These are phyloP conservation scores for Colletotrichum tanaceti DNA, from an alignment of 2,329 filamentous ascomycete species.

Conservation along the genomic window DNA sequence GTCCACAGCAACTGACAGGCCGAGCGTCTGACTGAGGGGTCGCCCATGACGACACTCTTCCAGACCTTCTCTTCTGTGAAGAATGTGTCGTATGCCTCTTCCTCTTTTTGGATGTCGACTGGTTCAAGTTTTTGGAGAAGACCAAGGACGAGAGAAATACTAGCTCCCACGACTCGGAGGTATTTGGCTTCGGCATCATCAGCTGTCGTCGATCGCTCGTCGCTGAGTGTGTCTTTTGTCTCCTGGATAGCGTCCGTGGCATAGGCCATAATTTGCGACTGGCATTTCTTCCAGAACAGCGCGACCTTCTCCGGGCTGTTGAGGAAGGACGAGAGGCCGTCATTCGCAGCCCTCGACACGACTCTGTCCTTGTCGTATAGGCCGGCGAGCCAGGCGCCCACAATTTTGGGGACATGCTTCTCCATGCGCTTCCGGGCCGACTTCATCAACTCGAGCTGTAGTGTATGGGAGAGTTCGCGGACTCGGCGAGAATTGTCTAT, in stretches of 20 bases:
- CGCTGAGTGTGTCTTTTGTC: slow-evolving; percentile 83
- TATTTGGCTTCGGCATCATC: slow-evolving; percentile 92
- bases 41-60: slow-evolving; percentile 73
- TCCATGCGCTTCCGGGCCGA: slow-evolving; percentile 85
- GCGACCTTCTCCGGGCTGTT: slow-evolving; percentile 81
- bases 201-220: slow-evolving; percentile 83
- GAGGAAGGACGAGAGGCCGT: slow-evolving; percentile 81
- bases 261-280: slow-evolving; percentile 83
- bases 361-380: slow-evolving; percentile 85
- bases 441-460: slow-evolving; percentile 74
- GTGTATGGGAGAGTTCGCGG: slow-evolving; percentile 82
- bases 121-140: slow-evolving; percentile 62
- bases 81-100: slow-evolving; percentile 72
- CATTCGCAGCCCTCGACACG: slow-evolving; percentile 79
- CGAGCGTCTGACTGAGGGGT: slow-evolving; percentile 62
- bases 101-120: slow-evolving; percentile 69
- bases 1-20: slow-evolving; percentile 63
- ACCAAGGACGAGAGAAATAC: slow-evolving; percentile 65
- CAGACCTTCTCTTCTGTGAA: slow-evolving; percentile 75
- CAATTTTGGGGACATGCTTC: slow-evolving; percentile 78
- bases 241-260: slow-evolving; percentile 84
- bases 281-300: slow-evolving; percentile 84
- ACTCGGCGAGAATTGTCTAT: slow-evolving; percentile 91
- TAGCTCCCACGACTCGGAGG: slow-evolving; percentile 74
- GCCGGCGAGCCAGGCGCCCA: slow-evolving; percentile 92